Evolutionary conservation across 2,329 filamentous ascomycete species (phyloP).

Genomic region (Tolypocladium tropicale): DNA sequence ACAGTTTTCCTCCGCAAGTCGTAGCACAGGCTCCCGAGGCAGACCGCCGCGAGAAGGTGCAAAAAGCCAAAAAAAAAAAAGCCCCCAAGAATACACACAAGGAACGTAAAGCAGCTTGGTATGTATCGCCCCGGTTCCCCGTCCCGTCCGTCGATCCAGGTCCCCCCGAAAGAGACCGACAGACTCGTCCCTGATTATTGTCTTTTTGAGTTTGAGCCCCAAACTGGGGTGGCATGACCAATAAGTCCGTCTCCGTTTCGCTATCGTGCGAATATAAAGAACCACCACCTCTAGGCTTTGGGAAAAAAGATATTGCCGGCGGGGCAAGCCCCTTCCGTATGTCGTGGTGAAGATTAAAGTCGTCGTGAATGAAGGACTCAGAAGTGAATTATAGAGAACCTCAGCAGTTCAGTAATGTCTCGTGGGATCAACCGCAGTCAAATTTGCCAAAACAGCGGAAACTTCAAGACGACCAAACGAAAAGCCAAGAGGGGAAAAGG

Average conservation of each 20-base stretch:
- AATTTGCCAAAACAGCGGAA: not conserved
- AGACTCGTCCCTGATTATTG: not conserved
- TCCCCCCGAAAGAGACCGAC: not conserved
- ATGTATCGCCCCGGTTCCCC: not conserved
- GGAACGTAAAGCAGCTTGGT: not conserved
- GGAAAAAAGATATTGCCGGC: not conserved
- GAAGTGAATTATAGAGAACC: constrained; percentile 28
- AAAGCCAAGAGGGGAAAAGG: not conserved
- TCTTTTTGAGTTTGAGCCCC: not conserved
- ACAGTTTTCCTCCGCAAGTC: not conserved
- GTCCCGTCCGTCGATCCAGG: not conserved
- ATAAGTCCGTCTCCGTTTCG: not conserved
- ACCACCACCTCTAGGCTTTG: not conserved
- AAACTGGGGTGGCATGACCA: not conserved
- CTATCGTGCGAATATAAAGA: not conserved
- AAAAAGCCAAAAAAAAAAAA: no score
- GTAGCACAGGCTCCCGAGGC: not conserved
- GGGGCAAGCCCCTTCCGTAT: constrained; percentile 9
- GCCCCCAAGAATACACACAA: not conserved
- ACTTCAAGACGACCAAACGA: not conserved
- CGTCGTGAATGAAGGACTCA: constrained; percentile 26
- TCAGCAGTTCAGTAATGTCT: constrained; percentile 9
- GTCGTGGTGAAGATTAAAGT: constrained; percentile 18
- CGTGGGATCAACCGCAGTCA: not conserved
- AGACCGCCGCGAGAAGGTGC: not conserved